phyloP scores from a whole-genome alignment of 352 stramenopile genomes.

The Peronospora belbahrii region DNA sequence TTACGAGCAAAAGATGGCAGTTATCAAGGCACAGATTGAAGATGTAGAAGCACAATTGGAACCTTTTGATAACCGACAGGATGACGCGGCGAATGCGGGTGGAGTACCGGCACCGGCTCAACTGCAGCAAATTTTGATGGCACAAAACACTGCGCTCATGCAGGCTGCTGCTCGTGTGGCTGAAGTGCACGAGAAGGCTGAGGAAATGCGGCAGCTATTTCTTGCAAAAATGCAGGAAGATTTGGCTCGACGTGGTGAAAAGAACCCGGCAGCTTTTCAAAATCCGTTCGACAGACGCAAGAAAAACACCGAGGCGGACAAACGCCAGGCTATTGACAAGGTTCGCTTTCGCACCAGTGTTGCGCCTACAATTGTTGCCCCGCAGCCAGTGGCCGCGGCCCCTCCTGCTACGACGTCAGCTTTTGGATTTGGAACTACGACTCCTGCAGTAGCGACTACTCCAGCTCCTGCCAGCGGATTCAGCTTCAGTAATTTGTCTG shows the following conservation, averaged over 20 bases:
- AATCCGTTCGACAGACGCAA: slow-evolving; percentile 77
- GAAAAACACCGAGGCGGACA: slow-evolving; percentile 55
- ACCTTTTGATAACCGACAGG: slow-evolving; percentile 35
- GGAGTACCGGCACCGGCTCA: slow-evolving; percentile 25
- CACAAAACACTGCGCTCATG: slow-evolving; percentile 74
- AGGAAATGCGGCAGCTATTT: slow-evolving; percentile 65
- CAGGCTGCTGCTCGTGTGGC: slow-evolving; percentile 66
- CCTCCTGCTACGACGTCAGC: slow-evolving; percentile 17
- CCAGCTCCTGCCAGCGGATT: slow-evolving; percentile 31
- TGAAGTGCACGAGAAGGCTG: slow-evolving; percentile 66
- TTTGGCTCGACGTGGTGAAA: slow-evolving; percentile 47
- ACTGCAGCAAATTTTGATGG: slow-evolving; percentile 65
- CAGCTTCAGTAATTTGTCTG: slow-evolving; percentile 26
- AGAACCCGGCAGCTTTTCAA: slow-evolving; percentile 50
- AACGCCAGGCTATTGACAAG: slow-evolving; percentile 56
- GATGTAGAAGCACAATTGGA: slow-evolving; percentile 59
- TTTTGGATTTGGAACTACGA: slow-evolving; percentile 40
- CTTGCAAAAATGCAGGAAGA: slow-evolving; percentile 60
- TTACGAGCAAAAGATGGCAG: slow-evolving; percentile 65
- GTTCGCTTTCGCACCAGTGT: slow-evolving; percentile 75
- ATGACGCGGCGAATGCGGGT: not conserved
- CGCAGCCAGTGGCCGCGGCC: slow-evolving; percentile 10
- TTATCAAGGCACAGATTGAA: slow-evolving; percentile 70
- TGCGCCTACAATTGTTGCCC: slow-evolving; percentile 51
- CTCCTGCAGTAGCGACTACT: slow-evolving; percentile 5